Evolutionary conservation across 2,329 filamentous ascomycete genomes (phyloP), one percentile per base, ranked within the genome.

Genomic region (Sclerotinia glacialis): DNA sequence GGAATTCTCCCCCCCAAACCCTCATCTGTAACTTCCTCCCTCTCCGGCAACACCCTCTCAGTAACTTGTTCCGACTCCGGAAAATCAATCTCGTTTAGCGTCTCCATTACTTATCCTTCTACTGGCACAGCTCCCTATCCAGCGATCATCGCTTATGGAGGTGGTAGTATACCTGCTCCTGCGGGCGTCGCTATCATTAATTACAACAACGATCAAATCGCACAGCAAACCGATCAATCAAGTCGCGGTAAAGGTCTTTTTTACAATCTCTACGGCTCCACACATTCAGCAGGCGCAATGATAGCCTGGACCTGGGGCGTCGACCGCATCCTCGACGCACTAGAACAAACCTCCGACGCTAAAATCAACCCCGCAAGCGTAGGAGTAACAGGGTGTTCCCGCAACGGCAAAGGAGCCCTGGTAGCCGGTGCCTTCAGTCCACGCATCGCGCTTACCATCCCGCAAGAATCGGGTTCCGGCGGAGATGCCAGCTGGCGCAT

Each of bases 271-370:
- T 86, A 86, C 71, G 85, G 85, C 54, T 80, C 77, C 64, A 75
- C 78, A 18, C 83, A 85, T 77, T 81, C 79, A 46, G 85, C 85
- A 18, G 83, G 84, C 62, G 85, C 85, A 8, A 76, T 86, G 69
- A 86, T 83, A 6, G 85, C 86, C 34, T 88, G 86, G 86, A 83
- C 85, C 11, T 88, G 85, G 85, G 86, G 83, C 66, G 83, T 87
- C 2, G 82, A 83, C 71, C 83, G 85, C 62, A 80, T 88, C 70
- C 82, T 88, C 60, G 85, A 88, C 73, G 84, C 80, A 21, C 79
- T 88, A 47, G 85, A 86, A 78, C 75, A 74, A 16, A 80, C 79
- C 28, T 78, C 80, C 3, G 78, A 79, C 49, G 71, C 74, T 3
- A 70, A 71, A 12, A 86, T 88, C 74, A 80, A 85, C 75, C 71